Conservation (phyloP, 75 land plant species). For the Picea sitchensis region DNA sequence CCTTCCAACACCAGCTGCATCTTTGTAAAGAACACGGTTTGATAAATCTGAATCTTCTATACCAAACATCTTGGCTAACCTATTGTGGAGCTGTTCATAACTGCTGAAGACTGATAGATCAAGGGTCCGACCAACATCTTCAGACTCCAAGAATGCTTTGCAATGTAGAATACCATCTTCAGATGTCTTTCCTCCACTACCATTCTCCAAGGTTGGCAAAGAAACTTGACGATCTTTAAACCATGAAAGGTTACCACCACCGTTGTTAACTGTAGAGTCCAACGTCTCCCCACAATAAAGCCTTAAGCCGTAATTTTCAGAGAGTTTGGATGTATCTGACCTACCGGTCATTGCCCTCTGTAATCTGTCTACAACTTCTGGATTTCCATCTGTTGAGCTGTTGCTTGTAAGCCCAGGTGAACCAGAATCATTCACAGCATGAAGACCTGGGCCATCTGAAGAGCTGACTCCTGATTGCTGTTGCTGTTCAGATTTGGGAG, state of each 20-base stretch:
- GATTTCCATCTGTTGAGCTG: constrained; percentile 13
- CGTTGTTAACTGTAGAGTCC: constrained; percentile 13
- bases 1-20: constrained; percentile 29
- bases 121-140: constrained; percentile 57
- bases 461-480: constrained; percentile 38
- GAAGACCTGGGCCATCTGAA: constrained; percentile 31
- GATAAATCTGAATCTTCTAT: constrained; percentile 24
- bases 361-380: constrained; percentile 11
- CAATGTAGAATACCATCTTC: constrained; percentile 32
- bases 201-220: not conserved
- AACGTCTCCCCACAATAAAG: not conserved
- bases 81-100: constrained; percentile 46
- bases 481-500: constrained; percentile 26
- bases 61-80: constrained; percentile 40
- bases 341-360: constrained; percentile 9
- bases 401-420: constrained; percentile 15
- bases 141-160: constrained; percentile 48
- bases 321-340: constrained; percentile 8
- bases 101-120: constrained; percentile 37
- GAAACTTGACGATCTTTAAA: constrained; percentile 25
- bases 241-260: constrained; percentile 26
- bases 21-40: constrained; percentile 36
- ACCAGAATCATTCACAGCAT: constrained; percentile 10
- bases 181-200: constrained; percentile 10
- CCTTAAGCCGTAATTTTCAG: constrained; percentile 9